A percentile compares a stretch with the other conserved stretches of the same genome.
These are phyloP conservation scores for Diphasiastrum complanatum DNA, from an alignment of 83 land plant genomes.

Conservation along the genomic window DNA sequence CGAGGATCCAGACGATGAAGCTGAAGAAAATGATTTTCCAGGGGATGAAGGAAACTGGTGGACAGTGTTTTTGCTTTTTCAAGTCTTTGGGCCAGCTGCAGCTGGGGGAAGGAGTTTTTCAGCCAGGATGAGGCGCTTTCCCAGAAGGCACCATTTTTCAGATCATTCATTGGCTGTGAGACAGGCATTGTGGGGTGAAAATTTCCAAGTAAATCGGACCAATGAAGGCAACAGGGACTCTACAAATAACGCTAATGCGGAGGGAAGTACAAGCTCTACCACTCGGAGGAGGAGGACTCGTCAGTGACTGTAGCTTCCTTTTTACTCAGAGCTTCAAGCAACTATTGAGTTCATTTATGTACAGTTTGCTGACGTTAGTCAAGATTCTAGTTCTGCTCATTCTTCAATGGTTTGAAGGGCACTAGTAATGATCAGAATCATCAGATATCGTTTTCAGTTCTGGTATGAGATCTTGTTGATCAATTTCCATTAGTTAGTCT, in stretches of 20 bases:
- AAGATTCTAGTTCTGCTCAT: no score
- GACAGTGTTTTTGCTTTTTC: slow-evolving; percentile 35
- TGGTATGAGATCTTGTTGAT: no score
- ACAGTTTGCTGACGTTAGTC: no score
- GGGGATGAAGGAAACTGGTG: slow-evolving; percentile 36
- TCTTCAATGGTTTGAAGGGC: no score
- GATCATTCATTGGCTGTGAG: slow-evolving; percentile 6
- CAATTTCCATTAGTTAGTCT: no score
- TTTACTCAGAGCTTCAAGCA: no score
- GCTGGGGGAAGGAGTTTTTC: slow-evolving; percentile 27
- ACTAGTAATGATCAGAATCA: no score
- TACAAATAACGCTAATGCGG: slow-evolving; percentile 4
- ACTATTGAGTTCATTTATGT: no score
- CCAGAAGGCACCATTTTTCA: slow-evolving; percentile 3
- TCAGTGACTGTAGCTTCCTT: no score
- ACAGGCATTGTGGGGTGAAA: slow-evolving; percentile 27
- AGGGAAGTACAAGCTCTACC: slow-evolving; percentile 20
- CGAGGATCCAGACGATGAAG: slow-evolving; percentile 21
- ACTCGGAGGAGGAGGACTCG: slow-evolving; percentile 27
- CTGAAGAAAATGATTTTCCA: slow-evolving; percentile 24
- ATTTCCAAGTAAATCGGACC: slow-evolving; percentile 6
- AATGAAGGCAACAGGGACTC: slow-evolving; percentile 7
- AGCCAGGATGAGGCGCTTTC: slow-evolving; percentile 6
- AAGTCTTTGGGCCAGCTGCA: slow-evolving; percentile 35
- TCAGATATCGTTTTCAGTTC: no score